Evolutionary conservation across 2,329 filamentous ascomycete species (phyloP), one percentile per base, ranked within the genome.

Genomic region (Epichloe brachyelytri): DNA sequence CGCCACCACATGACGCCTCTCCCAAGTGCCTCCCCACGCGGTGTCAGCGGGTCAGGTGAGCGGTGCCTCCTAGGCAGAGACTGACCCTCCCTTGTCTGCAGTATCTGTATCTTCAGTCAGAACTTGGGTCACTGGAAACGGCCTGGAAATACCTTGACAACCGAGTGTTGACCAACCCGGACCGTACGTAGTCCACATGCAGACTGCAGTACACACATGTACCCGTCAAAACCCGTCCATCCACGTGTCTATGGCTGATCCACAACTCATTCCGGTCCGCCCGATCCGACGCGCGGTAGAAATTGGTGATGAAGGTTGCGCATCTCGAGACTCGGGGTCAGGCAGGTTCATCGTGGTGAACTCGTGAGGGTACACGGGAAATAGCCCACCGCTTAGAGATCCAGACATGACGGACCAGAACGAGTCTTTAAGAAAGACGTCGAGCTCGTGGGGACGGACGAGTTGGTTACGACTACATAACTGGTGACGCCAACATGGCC

Each of bases 251-350:
- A 39, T 60, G 67, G 34, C 60, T 59, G 15, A 71, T 59, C 73
- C 73, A 76, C 41, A 68, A 63, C 51, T 71, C 67, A 46, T 72
- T 67, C 53, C 60, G 59, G n/a, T 64, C 64, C 3, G 60, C 58
- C 22, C 65, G 66, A 55, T 76, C 73, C 22, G 73, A 75, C 12
- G 64, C 57, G 3, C 59, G 62, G 59, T 71, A 76, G 57, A 76
- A 76, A 34, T 61, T 60, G 51, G 65, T 63, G 53, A 75, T 65
- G 47, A 75, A 74, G 30, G 59, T 59, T 59, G 43, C 60, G 63
- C 43, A 68, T 58, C 7, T 8, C 26, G 26, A 6, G 5, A 22
- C 51, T 60, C 60, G 30, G 60, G 58, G 19, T 68, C 65, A 3
- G 62, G 59, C 43, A 63, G 60, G 15, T 5, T 55, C 56, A 20